These are phyloP conservation scores for Backusella liffmaniae DNA, from an alignment of 192 early-diverging fungal genomes.

Conservation along the genomic window DNA sequence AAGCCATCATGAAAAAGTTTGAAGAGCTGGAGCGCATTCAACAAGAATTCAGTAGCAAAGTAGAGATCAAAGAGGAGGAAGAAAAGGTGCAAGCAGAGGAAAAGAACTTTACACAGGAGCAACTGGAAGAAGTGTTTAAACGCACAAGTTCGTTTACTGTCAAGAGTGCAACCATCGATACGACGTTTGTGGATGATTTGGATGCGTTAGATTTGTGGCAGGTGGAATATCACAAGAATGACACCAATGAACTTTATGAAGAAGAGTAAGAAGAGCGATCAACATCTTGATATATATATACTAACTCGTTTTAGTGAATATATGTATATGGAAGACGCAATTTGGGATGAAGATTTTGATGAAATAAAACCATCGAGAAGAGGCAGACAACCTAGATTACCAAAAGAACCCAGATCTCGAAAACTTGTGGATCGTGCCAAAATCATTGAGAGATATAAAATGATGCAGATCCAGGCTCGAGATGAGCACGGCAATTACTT, in stretches of 20 bases:
- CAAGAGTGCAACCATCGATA: constrained; percentile 56
- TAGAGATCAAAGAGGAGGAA: background rate
- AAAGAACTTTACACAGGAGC: constrained; percentile 59
- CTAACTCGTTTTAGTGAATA: constrained; percentile 59
- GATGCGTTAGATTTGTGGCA: constrained; percentile 80
- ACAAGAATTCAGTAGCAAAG: constrained; percentile 57
- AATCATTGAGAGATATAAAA: constrained; percentile 79
- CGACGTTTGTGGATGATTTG: constrained; percentile 55
- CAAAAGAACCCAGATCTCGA: constrained; percentile 44
- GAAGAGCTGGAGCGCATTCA: constrained; percentile 91
- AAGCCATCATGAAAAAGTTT: constrained; percentile 98
- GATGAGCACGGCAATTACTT: constrained; percentile 84
- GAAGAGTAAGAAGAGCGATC: constrained; percentile 58
- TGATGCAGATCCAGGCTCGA: constrained; percentile 85
- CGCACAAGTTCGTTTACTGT: constrained; percentile 88
- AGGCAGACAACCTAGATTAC: constrained; percentile 30
- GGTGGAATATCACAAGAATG: constrained; percentile 69
- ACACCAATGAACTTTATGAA: constrained; percentile 75
- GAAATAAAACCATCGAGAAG: constrained; percentile 43
- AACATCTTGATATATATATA: background rate
- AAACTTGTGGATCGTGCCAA: constrained; percentile 54
- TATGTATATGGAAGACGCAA: constrained; percentile 77
- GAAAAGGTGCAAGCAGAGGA: background rate
- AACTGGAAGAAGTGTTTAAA: constrained; percentile 89
- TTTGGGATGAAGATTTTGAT: constrained; percentile 72